Conservation (phyloP, 805 yeast genomes). For the Ogataea salicorniae region DNA sequence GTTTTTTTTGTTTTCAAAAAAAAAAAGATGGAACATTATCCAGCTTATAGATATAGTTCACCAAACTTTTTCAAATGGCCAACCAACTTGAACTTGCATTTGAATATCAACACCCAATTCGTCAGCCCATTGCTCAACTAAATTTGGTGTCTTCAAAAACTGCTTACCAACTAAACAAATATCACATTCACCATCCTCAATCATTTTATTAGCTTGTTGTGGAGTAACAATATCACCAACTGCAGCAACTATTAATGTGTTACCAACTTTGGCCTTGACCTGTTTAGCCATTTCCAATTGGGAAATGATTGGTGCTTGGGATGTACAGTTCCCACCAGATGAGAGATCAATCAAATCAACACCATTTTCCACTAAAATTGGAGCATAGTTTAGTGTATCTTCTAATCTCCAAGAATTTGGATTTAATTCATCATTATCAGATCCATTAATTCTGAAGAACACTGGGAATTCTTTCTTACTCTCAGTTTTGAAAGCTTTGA, state of each 20-base stretch:
- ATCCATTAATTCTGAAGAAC: constrained; percentile 43
- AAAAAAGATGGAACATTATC: no score
- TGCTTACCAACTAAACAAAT: constrained; percentile 41
- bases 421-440: constrained; percentile 36
- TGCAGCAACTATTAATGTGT: constrained; percentile 36
- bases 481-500: constrained; percentile 35
- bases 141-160: no score
- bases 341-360: constrained; percentile 52
- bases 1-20: no score
- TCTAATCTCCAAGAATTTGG: constrained; percentile 38
- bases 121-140: constrained; percentile 49
- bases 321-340: constrained; percentile 42
- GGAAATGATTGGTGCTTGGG: constrained; percentile 28
- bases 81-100: constrained; percentile 17
- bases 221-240: constrained; percentile 42
- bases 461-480: constrained; percentile 33
- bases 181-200: constrained; percentile 44
- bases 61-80: constrained; percentile 15
- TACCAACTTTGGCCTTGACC: constrained; percentile 41
- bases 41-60: neutral
- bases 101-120: constrained; percentile 35
- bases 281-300: constrained; percentile 38
- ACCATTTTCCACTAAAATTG: constrained; percentile 35
- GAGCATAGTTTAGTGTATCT: constrained; percentile 39
- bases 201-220: constrained; percentile 32